Evolutionary conservation across 2,329 filamentous ascomycete species (phyloP).

Genomic region (Clonostachys sp.): DNA sequence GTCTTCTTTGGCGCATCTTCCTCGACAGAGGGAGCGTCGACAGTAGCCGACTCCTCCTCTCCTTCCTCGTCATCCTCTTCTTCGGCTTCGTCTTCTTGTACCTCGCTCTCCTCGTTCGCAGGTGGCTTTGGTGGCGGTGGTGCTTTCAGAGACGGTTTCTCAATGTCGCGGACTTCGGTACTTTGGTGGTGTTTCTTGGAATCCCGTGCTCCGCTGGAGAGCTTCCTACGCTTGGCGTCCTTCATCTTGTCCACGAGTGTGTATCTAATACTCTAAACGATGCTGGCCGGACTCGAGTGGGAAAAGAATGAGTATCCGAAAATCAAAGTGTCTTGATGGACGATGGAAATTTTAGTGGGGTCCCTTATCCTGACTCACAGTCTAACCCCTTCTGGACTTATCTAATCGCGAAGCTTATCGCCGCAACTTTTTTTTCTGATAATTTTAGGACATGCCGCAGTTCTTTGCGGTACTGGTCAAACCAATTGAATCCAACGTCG

Average conservation of each 20-base stretch:
- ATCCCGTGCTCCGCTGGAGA: conserved; percentile 14
- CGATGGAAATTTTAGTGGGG: conserved; percentile 5
- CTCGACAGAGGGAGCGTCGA: conserved; percentile 22
- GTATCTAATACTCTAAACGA: no score
- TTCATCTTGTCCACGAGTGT: conserved; percentile 23
- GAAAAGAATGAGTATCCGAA: no score
- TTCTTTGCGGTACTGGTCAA: no score
- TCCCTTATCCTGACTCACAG: neutral
- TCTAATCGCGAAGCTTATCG: conserved; percentile 2
- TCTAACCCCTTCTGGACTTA: neutral
- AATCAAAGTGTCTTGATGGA: no score
- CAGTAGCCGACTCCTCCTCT: conserved; percentile 26
- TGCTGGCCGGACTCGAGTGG: no score
- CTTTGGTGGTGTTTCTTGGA: conserved; percentile 7
- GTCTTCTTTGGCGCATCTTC: conserved; percentile 39
- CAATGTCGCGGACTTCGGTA: neutral
- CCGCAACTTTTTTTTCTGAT: conserved; percentile 1
- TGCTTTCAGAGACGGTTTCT: no score
- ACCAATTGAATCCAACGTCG: no score
- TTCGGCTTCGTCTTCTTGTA: neutral
- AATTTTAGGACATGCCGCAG: no score
- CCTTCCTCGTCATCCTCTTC: conserved; percentile 4
- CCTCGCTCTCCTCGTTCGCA: no score
- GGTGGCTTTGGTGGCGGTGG: no score
- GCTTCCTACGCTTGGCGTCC: conserved; percentile 34